Percentiles rank a stretch among this genome's conserved stretches.
These are phyloP conservation scores for Nasturtium officinale DNA, from an alignment of 345 rosid genomes.

Conservation along the genomic window DNA sequence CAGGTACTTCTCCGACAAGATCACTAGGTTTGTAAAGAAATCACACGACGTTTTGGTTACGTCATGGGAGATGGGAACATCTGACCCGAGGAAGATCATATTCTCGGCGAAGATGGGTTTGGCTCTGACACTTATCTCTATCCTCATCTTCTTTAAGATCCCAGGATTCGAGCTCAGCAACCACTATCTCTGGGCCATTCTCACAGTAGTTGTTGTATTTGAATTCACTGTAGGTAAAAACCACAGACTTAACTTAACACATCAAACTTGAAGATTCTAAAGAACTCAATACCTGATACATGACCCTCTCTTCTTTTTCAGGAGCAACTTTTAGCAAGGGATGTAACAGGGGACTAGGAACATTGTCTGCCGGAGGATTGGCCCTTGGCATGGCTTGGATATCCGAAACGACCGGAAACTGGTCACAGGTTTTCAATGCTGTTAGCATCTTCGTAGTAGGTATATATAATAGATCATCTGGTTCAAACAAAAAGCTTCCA, in stretches of 20 bases:
- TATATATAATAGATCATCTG: constrained; percentile 25
- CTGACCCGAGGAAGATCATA: constrained; percentile 80
- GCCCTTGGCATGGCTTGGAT: constrained; percentile 76
- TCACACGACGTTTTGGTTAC: constrained; percentile 38
- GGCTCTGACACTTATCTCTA: constrained; percentile 66
- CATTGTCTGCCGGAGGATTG: constrained; percentile 85
- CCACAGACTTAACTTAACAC: constrained; percentile 16
- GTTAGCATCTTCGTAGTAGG: constrained; percentile 74
- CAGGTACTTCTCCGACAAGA: constrained; percentile 38
- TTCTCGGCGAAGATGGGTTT: constrained; percentile 82
- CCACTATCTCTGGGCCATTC: constrained; percentile 86
- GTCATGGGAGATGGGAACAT: constrained; percentile 65
- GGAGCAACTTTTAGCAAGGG: constrained; percentile 96
- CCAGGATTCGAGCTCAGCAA: constrained; percentile 57
- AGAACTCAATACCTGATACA: not conserved
- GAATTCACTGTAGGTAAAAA: constrained; percentile 81
- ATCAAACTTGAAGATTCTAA: constrained; percentile 5
- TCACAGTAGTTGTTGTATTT: constrained; percentile 78
- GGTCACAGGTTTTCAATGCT: constrained; percentile 64
- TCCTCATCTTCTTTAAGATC: constrained; percentile 66
- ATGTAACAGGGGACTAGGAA: constrained; percentile 79
- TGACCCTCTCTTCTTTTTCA: constrained; percentile 29
- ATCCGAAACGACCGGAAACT: constrained; percentile 59
- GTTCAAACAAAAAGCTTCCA: not conserved
- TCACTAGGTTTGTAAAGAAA: constrained; percentile 27